These are phyloP conservation scores for Daldinia decipiens DNA, from an alignment of 495 filamentous ascomycete genomes.

Conservation along the genomic window DNA sequence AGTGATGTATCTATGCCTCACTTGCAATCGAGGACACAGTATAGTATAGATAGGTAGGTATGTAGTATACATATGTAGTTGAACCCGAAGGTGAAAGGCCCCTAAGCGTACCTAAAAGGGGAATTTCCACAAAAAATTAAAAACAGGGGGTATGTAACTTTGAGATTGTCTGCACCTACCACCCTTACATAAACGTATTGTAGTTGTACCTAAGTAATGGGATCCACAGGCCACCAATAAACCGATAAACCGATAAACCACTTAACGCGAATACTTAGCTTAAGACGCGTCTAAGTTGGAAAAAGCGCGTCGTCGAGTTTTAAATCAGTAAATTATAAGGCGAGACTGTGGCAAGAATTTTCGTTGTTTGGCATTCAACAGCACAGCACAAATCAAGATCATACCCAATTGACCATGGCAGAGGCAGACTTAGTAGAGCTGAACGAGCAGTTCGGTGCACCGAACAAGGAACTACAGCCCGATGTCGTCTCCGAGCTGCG, in stretches of 20 bases:
- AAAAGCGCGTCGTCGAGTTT: constrained; percentile 2
- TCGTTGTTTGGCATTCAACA: background rate
- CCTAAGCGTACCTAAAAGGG: too few relatives aligned
- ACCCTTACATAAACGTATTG: too few relatives aligned
- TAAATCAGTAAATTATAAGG: background rate
- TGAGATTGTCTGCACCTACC: too few relatives aligned
- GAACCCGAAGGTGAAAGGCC: too few relatives aligned
- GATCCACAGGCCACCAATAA: constrained; percentile 6
- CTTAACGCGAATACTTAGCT: constrained; percentile 4
- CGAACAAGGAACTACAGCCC: constrained; percentile 63
- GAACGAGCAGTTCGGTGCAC: constrained; percentile 72
- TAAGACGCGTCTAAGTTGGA: background rate
- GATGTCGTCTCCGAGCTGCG: constrained; percentile 82
- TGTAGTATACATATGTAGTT: too few relatives aligned
- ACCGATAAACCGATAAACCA: background rate
- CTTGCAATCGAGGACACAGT: too few relatives aligned
- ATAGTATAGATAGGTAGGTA: too few relatives aligned
- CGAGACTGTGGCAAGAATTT: background rate
- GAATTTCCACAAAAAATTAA: too few relatives aligned
- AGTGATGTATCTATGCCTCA: too few relatives aligned
- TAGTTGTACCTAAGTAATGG: background rate
- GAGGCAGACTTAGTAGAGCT: constrained; percentile 66
- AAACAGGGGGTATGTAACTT: too few relatives aligned
- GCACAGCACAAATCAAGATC: background rate
- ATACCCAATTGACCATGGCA: constrained; percentile 56